These are phyloP conservation scores for Paralagenidium karlingii DNA, from an alignment of 352 stramenopile genomes.

Conservation along the genomic window DNA sequence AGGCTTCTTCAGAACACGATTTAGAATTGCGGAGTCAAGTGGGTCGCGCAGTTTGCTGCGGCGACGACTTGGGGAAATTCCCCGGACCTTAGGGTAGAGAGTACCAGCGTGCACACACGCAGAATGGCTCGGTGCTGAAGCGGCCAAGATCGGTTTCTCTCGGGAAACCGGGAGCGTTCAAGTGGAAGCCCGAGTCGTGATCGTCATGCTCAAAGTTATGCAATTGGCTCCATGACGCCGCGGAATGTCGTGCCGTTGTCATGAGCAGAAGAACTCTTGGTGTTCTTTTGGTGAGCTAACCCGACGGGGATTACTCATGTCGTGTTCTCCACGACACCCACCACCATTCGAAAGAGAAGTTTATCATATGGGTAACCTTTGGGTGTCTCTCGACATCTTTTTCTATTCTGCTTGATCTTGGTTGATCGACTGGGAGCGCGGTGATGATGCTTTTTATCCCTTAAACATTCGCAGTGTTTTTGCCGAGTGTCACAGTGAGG, in stretches of 20 bases:
- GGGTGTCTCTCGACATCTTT: conserved; percentile 29
- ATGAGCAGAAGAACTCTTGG: too few relatives aligned
- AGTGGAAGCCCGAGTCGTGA: conserved; percentile 65
- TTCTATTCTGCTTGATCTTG: neutral
- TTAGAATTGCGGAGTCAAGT: conserved; percentile 89
- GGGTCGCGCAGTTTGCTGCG: conserved; percentile 13
- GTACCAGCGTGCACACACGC: conserved; percentile 68
- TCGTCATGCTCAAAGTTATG: conserved; percentile 89
- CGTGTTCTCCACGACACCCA: conserved; percentile 85
- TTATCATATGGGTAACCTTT: neutral
- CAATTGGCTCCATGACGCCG: conserved; percentile 65
- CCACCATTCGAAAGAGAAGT: conserved; percentile 10
- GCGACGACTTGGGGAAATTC: conserved; percentile 82
- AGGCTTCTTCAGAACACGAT: conserved; percentile 78
- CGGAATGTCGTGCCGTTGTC: conserved; percentile 48
- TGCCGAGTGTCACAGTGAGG: conserved; percentile 6
- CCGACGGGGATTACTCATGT: conserved; percentile 87
- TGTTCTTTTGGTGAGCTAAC: conserved; percentile 82
- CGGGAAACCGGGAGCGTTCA: conserved; percentile 8
- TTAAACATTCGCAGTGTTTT: conserved; percentile 58
- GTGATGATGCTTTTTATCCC: conserved; percentile 67
- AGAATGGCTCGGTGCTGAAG: conserved; percentile 18
- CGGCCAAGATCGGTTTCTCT: conserved; percentile 9
- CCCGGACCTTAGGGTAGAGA: conserved; percentile 82
- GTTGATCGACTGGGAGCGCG: conserved; percentile 15